Percentiles rank a stretch among this genome's conserved stretches.
Evolutionary conservation across 2,329 filamentous ascomycete genomes (phyloP).

Genomic region (Diplocarpon rosae): DNA sequence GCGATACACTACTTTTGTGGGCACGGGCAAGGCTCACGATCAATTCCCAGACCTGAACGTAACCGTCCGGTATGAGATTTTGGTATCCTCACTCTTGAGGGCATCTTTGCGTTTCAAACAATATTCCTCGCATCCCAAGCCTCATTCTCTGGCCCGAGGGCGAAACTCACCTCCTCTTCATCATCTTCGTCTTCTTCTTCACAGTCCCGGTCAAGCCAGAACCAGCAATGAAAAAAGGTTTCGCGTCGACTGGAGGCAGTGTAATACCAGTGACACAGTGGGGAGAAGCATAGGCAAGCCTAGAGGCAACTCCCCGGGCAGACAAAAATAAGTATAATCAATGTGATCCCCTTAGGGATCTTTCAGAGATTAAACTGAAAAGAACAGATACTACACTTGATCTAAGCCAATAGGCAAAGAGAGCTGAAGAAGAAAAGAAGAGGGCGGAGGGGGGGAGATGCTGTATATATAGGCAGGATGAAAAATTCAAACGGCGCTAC

Average conservation of each 20-base stretch:
- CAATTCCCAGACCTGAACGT: no score
- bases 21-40: no score
- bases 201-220: slow-evolving; percentile 39
- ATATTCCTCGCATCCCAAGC: background rate
- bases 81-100: no score
- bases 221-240: slow-evolving; percentile 47
- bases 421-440: slow-evolving; percentile 13
- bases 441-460: background rate
- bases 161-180: no score
- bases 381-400: slow-evolving; percentile 71
- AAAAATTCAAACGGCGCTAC: no score
- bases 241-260: slow-evolving; percentile 65
- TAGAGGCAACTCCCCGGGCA: slow-evolving; percentile 45
- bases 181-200: no score
- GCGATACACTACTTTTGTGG: no score
- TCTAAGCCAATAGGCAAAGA: slow-evolving; percentile 61
- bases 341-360: slow-evolving; percentile 57
- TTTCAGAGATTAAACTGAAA: slow-evolving; percentile 97
- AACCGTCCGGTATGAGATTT: no score
- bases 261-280: slow-evolving; percentile 69
- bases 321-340: slow-evolving; percentile 79
- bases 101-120: no score
- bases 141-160: background rate
- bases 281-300: slow-evolving; percentile 55
- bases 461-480: background rate